Conservation (phyloP, 345 rosid species). For the Cardamine chenopodiifolia region DNA sequence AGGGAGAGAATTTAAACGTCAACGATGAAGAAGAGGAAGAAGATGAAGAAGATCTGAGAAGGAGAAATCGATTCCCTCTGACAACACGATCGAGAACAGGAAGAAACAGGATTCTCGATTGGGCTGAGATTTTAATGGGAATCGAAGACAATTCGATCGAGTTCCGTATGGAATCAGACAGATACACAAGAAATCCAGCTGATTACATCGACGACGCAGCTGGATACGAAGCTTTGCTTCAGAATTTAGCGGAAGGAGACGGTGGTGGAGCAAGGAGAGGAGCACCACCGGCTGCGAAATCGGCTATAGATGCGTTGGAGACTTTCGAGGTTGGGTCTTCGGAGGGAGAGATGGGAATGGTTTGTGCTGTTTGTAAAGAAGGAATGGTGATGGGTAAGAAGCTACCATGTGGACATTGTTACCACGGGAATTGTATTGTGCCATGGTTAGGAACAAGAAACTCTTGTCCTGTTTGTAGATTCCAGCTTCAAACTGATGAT, state of each 20-base stretch:
- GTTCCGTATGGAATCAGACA: constrained; percentile 58
- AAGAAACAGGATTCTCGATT: constrained; percentile 68
- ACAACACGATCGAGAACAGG: constrained; percentile 59
- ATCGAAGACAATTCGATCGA: constrained; percentile 70
- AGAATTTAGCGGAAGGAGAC: constrained; percentile 69
- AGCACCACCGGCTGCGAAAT: constrained; percentile 68
- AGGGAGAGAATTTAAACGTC: constrained; percentile 34
- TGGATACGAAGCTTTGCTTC: constrained; percentile 66
- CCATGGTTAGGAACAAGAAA: constrained; percentile 76
- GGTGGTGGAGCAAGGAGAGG: constrained; percentile 60
- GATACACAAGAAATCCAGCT: constrained; percentile 58
- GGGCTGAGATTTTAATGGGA: constrained; percentile 75
- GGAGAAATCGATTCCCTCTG: constrained; percentile 49
- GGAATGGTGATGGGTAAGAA: constrained; percentile 54
- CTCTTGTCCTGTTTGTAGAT: constrained; percentile 75
- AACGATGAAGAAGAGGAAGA: constrained; percentile 37
- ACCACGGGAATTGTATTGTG: constrained; percentile 67
- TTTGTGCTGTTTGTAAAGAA: constrained; percentile 71
- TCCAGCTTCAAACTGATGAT: constrained; percentile 70
- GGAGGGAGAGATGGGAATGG: constrained; percentile 37
- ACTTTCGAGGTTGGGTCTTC: constrained; percentile 44
- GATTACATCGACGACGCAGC: constrained; percentile 62
- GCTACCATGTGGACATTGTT: constrained; percentile 68
- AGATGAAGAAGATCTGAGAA: constrained; percentile 47
- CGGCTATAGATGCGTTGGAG: constrained; percentile 50